Evolutionary conservation across 2,329 filamentous ascomycete species (phyloP).

Genomic region (Curvularia verruculosa): DNA sequence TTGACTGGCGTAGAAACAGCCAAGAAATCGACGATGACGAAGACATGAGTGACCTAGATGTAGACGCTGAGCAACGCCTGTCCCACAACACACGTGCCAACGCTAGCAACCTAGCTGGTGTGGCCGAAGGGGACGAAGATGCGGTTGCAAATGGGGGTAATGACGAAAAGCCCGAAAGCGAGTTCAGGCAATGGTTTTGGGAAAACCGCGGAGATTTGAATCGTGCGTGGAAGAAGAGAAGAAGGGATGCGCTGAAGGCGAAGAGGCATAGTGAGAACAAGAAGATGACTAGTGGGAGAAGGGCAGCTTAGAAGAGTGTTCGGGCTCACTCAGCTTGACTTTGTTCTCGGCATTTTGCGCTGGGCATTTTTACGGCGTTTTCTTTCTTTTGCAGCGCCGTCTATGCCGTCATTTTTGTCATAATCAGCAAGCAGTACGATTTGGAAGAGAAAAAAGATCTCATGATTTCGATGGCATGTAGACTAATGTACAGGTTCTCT

Average conservation of each 20-base stretch:
- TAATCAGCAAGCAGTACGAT: not conserved
- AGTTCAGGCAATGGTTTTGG: conserved; percentile 68
- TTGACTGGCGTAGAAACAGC: conserved; percentile 49
- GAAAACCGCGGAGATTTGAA: conserved; percentile 57
- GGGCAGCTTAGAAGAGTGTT: not conserved
- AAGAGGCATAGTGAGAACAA: conserved; percentile 66
- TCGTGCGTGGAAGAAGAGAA: conserved; percentile 60
- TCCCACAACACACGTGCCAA: conserved; percentile 42
- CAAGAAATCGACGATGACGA: conserved; percentile 56
- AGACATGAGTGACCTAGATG: conserved; percentile 34
- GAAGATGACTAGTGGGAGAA: conserved; percentile 45
- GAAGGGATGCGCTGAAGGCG: conserved; percentile 65
- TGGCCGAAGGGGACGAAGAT: conserved; percentile 35
- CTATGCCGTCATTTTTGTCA: not conserved
- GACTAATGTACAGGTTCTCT: not conserved
- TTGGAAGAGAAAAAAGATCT: not conserved
- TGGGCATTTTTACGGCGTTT: not conserved
- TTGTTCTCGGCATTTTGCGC: not conserved
- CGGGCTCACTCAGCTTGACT: not conserved
- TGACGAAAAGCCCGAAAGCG: conserved; percentile 56
- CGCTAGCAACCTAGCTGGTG: conserved; percentile 25
- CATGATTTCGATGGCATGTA: not conserved
- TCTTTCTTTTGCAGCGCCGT: not conserved
- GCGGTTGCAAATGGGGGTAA: conserved; percentile 13
- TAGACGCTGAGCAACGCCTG: conserved; percentile 32